Percentiles rank a stretch among this genome's conserved stretches.
Conservation (phyloP, 129 eudicot species). For the Kitagawia praeruptora region DNA sequence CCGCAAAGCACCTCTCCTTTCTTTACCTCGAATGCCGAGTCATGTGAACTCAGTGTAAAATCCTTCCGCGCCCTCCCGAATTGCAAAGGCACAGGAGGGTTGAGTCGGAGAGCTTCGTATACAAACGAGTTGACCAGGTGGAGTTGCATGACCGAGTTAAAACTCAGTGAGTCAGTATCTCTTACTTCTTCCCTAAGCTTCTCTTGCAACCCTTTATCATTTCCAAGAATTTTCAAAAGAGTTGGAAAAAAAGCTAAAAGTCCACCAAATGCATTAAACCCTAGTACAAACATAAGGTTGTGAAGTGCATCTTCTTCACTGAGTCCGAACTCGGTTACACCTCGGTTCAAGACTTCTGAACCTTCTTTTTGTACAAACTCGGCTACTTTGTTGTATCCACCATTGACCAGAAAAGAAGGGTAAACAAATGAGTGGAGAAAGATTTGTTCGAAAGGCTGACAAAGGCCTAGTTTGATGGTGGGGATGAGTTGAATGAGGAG, state of each 20-base stretch:
- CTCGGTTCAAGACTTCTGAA: constrained; percentile 19
- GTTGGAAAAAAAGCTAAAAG: constrained; percentile 24
- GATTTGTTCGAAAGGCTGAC: constrained; percentile 45
- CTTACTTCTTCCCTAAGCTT: constrained; percentile 33
- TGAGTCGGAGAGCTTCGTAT: constrained; percentile 40
- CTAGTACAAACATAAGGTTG: constrained; percentile 39
- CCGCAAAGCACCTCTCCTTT: constrained; percentile 55
- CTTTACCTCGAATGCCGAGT: constrained; percentile 36
- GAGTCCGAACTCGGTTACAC: constrained; percentile 31
- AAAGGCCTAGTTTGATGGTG: constrained; percentile 20
- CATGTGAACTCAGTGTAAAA: constrained; percentile 32
- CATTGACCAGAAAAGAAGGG: constrained; percentile 35
- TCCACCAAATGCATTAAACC: constrained; percentile 59
- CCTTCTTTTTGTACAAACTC: constrained; percentile 27
- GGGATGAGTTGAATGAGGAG: constrained; percentile 44
- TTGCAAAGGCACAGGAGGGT: constrained; percentile 41
- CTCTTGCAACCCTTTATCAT: constrained; percentile 18
- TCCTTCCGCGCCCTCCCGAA: constrained; percentile 42
- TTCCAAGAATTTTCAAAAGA: constrained; percentile 17
- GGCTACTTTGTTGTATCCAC: constrained; percentile 36
- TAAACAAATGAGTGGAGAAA: constrained; percentile 47
- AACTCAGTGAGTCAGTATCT: constrained; percentile 12
- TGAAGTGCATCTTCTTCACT: constrained; percentile 34
- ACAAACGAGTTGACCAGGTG: constrained; percentile 37
- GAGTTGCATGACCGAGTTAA: constrained; percentile 25